These are phyloP conservation scores for Dictyophora rubrovolvata DNA, from an alignment of 768 basidiomycete species.

Conservation along the genomic window DNA sequence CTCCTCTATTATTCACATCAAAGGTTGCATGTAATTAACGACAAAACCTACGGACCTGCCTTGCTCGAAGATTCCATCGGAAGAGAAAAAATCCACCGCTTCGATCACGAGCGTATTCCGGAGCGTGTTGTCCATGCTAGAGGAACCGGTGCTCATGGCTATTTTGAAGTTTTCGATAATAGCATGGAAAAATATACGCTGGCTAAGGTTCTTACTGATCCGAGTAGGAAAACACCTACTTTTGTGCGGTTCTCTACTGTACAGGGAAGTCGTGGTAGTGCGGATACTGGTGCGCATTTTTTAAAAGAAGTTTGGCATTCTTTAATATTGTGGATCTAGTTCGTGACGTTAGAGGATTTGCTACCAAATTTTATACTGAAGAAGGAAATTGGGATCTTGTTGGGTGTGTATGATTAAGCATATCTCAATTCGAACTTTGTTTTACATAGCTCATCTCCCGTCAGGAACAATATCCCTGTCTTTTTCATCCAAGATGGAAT, in stretches of 20 bases:
- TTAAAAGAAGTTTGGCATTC: background rate
- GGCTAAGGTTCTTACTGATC: conserved; percentile 63
- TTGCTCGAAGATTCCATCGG: conserved; percentile 71
- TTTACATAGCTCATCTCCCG: background rate
- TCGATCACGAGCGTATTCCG: conserved; percentile 85
- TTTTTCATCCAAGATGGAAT: conserved; percentile 77
- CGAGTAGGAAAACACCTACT: conserved; percentile 59
- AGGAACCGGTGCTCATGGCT: conserved; percentile 72
- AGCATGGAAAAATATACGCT: conserved; percentile 60
- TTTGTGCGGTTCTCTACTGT: conserved; percentile 86
- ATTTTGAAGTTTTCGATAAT: conserved; percentile 66
- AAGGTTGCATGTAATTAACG: conserved; percentile 48
- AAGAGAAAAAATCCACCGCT: conserved; percentile 67
- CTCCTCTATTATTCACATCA: background rate
- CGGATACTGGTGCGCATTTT: conserved; percentile 35
- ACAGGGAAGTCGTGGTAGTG: conserved; percentile 69
- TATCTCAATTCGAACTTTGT: background rate
- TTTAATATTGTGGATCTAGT: conserved; percentile 27
- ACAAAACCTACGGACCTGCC: conserved; percentile 48
- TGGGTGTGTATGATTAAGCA: conserved; percentile 17
- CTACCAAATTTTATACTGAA: conserved; percentile 70
- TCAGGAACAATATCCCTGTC: conserved; percentile 65
- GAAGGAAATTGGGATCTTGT: conserved; percentile 87
- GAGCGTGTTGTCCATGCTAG: conserved; percentile 73
- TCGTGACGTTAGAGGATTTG: conserved; percentile 83